Evolutionary conservation across 2,329 filamentous ascomycete genomes (phyloP).

Genomic region (Paecilomyces niveus): DNA sequence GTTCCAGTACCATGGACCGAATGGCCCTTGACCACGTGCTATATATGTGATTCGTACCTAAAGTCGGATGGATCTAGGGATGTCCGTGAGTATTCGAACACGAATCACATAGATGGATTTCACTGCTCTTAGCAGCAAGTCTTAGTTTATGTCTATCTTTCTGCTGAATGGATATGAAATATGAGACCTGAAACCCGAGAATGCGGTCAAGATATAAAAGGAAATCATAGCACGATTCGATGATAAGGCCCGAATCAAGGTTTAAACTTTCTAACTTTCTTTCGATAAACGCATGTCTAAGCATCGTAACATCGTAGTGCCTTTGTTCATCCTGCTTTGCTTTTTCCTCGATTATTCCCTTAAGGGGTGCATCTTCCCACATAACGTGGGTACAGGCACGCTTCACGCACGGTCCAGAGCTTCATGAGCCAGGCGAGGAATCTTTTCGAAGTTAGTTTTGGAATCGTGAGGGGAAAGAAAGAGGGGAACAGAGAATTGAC

Average conservation of each 20-base stretch:
- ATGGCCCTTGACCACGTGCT: too few relatives aligned
- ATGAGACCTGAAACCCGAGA: neutral
- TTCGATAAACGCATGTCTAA: neutral
- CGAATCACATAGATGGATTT: neutral
- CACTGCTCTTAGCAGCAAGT: neutral
- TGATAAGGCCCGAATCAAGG: constrained; percentile 11
- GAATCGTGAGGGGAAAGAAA: neutral
- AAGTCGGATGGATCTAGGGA: neutral
- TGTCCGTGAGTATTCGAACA: neutral
- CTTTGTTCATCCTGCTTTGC: neutral
- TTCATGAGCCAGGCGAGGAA: neutral
- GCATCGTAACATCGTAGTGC: neutral
- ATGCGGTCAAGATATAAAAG: neutral
- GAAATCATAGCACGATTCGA: neutral
- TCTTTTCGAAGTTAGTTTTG: neutral
- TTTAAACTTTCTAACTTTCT: neutral
- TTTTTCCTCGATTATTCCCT: neutral
- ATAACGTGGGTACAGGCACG: neutral
- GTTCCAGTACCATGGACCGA: neutral
- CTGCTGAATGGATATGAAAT: neutral
- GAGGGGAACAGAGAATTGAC: neutral
- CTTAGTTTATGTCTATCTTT: neutral
- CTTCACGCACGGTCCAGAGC: neutral
- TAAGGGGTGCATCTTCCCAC: neutral
- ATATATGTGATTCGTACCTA: too few relatives aligned